Conservation (phyloP, 2,329 filamentous ascomycete species). For the Phialemonium atrogriseum region DNA sequence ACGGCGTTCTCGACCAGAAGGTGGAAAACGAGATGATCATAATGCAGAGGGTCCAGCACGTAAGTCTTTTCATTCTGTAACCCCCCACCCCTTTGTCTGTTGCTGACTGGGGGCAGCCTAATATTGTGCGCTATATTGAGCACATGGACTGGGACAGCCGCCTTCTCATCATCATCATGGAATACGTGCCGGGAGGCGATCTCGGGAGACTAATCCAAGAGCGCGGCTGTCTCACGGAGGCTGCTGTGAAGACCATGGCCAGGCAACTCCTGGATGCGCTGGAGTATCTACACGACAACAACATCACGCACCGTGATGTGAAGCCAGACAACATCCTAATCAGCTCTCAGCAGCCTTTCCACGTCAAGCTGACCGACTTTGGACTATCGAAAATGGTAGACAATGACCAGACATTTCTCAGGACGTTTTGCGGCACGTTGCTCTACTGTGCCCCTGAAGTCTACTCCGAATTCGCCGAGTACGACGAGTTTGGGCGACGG, state of each 20-base stretch:
- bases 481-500: conserved; percentile 62
- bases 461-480: conserved; percentile 65
- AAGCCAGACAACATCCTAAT: conserved; percentile 98
- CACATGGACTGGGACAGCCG: conserved; percentile 74
- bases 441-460: conserved; percentile 96
- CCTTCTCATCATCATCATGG: conserved; percentile 96
- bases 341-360: conserved; percentile 60
- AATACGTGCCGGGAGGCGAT: conserved; percentile 77
- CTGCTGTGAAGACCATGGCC: conserved; percentile 62
- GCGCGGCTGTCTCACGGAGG: conserved; percentile 56
- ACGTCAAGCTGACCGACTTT: conserved; percentile 92
- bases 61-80: conserved; percentile 34
- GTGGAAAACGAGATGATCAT: conserved; percentile 97
- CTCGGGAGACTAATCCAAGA: conserved; percentile 64
- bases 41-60: conserved; percentile 78
- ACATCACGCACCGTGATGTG: conserved; percentile 96
- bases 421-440: conserved; percentile 93
- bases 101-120: conserved; percentile 42
- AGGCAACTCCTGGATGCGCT: conserved; percentile 72
- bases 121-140: conserved; percentile 88
- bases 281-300: conserved; percentile 75
- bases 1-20: conserved; percentile 80
- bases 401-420: conserved; percentile 82
- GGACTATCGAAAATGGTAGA: conserved; percentile 91
- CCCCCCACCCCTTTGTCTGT: not conserved